A percentile compares a stretch with the other conserved stretches of the same genome.
Evolutionary conservation across 768 basidiomycete genomes (phyloP).

Genomic region (Pisolithus marmoratus): DNA sequence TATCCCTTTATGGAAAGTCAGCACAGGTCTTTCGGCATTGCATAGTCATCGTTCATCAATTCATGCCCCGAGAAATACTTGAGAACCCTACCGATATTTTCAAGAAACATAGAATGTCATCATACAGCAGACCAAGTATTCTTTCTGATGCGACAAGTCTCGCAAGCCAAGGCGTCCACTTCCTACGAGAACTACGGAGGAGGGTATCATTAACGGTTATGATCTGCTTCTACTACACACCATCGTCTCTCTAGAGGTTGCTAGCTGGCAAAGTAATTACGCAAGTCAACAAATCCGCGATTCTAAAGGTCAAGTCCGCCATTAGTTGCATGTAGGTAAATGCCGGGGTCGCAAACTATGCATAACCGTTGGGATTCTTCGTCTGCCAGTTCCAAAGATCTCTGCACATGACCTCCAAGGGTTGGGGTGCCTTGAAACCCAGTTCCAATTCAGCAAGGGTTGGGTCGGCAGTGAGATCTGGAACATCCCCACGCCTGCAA

Average conservation of each 20-base stretch:
- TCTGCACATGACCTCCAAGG: slow-evolving; percentile 88
- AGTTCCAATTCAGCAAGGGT: slow-evolving; percentile 87
- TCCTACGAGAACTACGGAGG: no score
- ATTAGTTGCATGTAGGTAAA: slow-evolving; percentile 18
- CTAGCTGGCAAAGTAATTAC: background rate
- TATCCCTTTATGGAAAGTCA: no score
- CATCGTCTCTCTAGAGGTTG: background rate
- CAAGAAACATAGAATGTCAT: no score
- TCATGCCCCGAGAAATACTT: no score
- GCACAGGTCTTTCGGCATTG: no score
- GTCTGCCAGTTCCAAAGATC: slow-evolving; percentile 99
- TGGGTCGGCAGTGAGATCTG: slow-evolving; percentile 93
- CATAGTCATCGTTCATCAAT: no score
- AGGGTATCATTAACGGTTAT: background rate
- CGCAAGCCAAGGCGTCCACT: no score
- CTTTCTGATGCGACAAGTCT: no score
- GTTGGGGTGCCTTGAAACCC: slow-evolving; percentile 78
- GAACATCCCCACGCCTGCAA: slow-evolving; percentile 84
- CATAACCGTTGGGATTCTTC: slow-evolving; percentile 81
- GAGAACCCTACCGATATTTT: no score
- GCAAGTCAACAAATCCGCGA: background rate
- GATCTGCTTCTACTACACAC: background rate
- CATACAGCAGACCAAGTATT: background rate
- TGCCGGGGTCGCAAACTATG: slow-evolving; percentile 15
- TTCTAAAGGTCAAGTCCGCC: slow-evolving; percentile 9